Evolutionary conservation across 345 rosid species (phyloP), one percentile per base, ranked within the genome.

Genomic region (Citrus trifoliata): DNA sequence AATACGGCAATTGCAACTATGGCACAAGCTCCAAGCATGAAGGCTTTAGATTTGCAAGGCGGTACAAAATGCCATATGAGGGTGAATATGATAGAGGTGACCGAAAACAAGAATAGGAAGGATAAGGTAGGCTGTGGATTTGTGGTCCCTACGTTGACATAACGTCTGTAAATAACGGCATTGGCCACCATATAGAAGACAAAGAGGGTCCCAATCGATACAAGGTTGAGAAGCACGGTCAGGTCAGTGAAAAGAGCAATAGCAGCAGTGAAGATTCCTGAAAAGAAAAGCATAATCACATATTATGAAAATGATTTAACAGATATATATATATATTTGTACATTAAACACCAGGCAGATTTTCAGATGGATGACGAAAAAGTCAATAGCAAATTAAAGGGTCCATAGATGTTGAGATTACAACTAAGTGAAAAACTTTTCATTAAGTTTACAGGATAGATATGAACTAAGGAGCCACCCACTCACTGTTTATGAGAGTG

Each of bases 151-250:
- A 83, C n/a, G 0, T 77, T 81, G 0, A 91, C 96, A 19, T 95
- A 95, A 40, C 99, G 93, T 60, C 91, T 86, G 85, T 89, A 93
- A 62, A 95, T 81, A 33, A 93, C 88, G 0, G 99, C 99, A 74
- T 92, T 95, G 3, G 97, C 96, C 38, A 95, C 99, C 98, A 93
- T 92, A 93, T 90, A 95, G 46, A 95, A 95, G 55, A 95, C 98
- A 24, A 95, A 95, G 28, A 95, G 88, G 0, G 99, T 93, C 69
- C 99, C 99, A 5, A 95, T 95, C 14, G 99, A 92, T 38, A 95
- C 94, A 0, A 95, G 98, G 89, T 89, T 82, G 42, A 95, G 81
- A 37, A 95, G 94, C 79, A 95, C 81, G 58, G 82, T 76, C 12
- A 95, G 89, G 79, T 92, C 97, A 1, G 95, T 88, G 85, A 95